Conservation (phyloP, 805 yeast genomes). For the Pichia cabralensis region DNA sequence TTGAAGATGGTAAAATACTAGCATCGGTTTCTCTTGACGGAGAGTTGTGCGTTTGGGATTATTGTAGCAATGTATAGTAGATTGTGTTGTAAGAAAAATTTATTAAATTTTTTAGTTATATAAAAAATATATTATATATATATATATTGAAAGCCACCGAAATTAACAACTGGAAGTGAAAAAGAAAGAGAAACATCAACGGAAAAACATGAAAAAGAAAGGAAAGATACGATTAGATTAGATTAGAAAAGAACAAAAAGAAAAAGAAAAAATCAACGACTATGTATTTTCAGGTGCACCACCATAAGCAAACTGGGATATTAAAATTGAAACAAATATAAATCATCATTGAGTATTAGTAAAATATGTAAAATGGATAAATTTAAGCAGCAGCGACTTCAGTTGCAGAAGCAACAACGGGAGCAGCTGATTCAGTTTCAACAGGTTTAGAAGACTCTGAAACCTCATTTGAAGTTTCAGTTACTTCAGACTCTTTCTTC, state of each 20-base stretch:
- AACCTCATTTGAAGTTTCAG: too few species aligned
- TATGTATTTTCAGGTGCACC: neutral
- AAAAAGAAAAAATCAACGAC: neutral
- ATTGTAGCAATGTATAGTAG: too few species aligned
- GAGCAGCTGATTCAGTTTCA: conserved; percentile 12
- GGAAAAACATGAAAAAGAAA: neutral
- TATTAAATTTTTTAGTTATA: neutral
- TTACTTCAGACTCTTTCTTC: conserved; percentile 8
- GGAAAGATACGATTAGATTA: neutral
- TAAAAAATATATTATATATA: neutral
- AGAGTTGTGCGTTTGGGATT: conserved; percentile 19
- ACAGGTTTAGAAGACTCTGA: too few species aligned
- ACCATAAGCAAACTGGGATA: too few species aligned
- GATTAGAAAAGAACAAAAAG: neutral
- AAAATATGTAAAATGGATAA: too few species aligned
- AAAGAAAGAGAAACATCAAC: neutral
- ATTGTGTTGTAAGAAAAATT: too few species aligned
- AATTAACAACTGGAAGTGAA: too few species aligned
- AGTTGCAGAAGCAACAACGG: conserved; percentile 12
- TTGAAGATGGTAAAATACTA: conserved; percentile 29
- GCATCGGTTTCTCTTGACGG: conserved; percentile 26
- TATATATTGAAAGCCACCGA: too few species aligned
- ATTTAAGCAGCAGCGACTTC: conserved; percentile 6
- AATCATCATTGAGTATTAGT: too few species aligned
- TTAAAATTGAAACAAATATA: neutral